Base-by-base conservation (phyloP, 768 basidiomycete genomes). In the Podaxis sp. region DNA sequence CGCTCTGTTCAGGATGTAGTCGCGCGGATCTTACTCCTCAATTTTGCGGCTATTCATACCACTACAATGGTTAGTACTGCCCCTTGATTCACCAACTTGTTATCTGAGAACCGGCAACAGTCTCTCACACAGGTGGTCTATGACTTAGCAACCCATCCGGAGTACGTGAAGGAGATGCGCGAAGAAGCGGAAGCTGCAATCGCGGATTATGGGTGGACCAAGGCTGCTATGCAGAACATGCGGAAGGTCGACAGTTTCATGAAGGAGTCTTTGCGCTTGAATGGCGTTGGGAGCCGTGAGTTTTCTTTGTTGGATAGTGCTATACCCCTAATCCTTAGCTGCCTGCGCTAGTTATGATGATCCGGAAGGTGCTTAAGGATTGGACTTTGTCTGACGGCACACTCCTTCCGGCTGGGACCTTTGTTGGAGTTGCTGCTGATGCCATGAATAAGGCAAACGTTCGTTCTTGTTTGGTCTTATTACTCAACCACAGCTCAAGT, bases 201-300 rank as follows among this genome's bases (percentile, higher is more conserved):
- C 13, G 38, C 57, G 1, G 62, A 68, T 3, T 69, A 76, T n/a
- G 77, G 71, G 25, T 79, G 74, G 71, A 69, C 68, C 0, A 74
- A 75, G 55, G 63, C 68, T 9, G 66, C 72, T 1, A 64, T 80
- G 54, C 65, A 64, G 14, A 75, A 76, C 52, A 72, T 81, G 72
- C 67, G 69, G 56, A 76, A 77, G 63, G 47, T 80, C 16, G 78
- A 80, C 57, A 82, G 79, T 57, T 79, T 81, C 64, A 61, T 80
- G 25, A 73, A 74, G 56, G 80, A 81, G 59, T 74, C 74, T 3
- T 62, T 60, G 25, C 48, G 68, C 3, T 37, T 64, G 25, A 50
- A 47, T 5, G 2, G 6, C n/a, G 42, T 16, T 16, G 42, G 42
- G 18, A 21, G 42, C 42, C 42, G 42, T 44, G 9, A 44, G 42